These are phyloP conservation scores for Pneumocystis canis DNA, from an alignment of 1,139 yeast genomes.

Conservation along the genomic window DNA sequence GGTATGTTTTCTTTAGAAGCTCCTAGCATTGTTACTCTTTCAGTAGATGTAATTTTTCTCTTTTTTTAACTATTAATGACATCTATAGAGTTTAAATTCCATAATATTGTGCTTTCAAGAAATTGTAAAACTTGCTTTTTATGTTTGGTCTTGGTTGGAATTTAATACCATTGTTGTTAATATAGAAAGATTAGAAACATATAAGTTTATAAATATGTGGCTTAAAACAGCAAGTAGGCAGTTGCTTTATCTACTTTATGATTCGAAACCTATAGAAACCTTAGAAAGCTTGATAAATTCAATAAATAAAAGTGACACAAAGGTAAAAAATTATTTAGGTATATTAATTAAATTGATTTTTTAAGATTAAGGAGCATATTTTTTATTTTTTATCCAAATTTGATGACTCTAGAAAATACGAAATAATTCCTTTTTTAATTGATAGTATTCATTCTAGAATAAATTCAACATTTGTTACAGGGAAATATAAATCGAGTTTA, in stretches of 20 bases:
- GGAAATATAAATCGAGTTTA: not conserved
- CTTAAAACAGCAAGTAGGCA: not conserved
- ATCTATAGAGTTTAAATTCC: not conserved
- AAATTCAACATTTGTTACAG: not conserved
- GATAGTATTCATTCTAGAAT: not conserved
- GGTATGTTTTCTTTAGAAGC: constrained; percentile 1
- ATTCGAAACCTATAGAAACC: not conserved
- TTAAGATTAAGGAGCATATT: not conserved
- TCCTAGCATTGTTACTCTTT: not conserved
- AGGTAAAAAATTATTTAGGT: not conserved
- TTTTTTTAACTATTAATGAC: not conserved
- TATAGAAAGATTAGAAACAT: not conserved
- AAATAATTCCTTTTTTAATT: not conserved
- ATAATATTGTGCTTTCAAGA: not conserved
- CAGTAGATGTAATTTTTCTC: not conserved
- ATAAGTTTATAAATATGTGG: not conserved
- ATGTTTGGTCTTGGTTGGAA: constrained; percentile 1
- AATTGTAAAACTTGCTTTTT: not conserved
- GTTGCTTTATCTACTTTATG: not conserved
- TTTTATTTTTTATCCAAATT: not conserved
- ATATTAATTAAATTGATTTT: not conserved
- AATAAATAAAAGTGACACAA: not conserved
- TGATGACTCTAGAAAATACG: not conserved
- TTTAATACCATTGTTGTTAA: not conserved
- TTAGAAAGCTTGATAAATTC: not conserved